Conservation (phyloP, 148 eudicot genomes). For the Vaccinium darrowii region DNA sequence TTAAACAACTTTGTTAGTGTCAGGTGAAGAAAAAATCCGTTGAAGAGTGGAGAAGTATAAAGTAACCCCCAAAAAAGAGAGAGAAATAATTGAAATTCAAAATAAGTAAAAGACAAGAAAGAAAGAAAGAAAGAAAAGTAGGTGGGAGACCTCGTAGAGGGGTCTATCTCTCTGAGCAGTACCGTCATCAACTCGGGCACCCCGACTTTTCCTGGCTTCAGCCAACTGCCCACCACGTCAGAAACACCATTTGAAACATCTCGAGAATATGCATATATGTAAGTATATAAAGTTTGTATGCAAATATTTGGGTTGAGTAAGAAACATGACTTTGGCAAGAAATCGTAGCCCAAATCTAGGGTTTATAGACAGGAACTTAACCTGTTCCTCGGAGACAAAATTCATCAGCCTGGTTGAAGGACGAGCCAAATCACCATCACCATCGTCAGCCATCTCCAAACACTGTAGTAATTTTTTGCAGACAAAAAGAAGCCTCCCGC, state of each 20-base stretch:
- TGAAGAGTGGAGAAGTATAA: neutral
- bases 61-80: too few species aligned
- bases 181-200: conserved; percentile 86
- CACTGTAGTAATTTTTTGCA: neutral
- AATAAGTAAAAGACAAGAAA: neutral
- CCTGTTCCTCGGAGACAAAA: conserved; percentile 87
- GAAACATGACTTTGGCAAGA: neutral
- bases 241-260: neutral
- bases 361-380: conserved; percentile 4
- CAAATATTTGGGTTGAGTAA: neutral
- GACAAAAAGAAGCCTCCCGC: neutral
- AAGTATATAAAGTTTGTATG: too few species aligned
- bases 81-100: too few species aligned
- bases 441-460: conserved; percentile 57
- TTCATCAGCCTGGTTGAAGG: conserved; percentile 68
- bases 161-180: conserved; percentile 98
- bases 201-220: conserved; percentile 64
- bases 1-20: neutral
- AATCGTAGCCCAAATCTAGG: neutral
- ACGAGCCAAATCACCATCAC: conserved; percentile 32
- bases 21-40: neutral
- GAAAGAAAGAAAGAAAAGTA: neutral
- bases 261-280: neutral
- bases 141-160: conserved; percentile 62
- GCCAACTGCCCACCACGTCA: conserved; percentile 51